Percentiles rank a stretch among this genome's conserved stretches.
phyloP scores from a whole-genome alignment of 805 yeast genomes.

The Candida sithepensis region DNA sequence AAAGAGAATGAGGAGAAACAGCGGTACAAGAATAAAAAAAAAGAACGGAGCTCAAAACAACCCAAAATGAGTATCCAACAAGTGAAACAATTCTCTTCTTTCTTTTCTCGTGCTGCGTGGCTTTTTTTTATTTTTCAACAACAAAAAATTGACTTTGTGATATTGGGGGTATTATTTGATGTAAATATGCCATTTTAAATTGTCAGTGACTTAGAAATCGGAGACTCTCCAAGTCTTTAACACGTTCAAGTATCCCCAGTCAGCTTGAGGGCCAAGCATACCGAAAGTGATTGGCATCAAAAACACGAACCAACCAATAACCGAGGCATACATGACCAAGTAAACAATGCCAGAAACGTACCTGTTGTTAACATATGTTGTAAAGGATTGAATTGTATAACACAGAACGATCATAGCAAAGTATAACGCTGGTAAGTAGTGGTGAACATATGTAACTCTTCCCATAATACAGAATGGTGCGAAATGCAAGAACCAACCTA shows the following conservation, averaged over 20 bases:
- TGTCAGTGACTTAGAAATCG: slow-evolving; percentile 4
- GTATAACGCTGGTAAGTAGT: slow-evolving; percentile 90
- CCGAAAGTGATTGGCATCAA: slow-evolving; percentile 77
- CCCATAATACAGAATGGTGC: slow-evolving; percentile 91
- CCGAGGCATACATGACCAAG: slow-evolving; percentile 41
- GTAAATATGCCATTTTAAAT: background rate
- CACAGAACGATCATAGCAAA: slow-evolving; percentile 82
- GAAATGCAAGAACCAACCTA: slow-evolving; percentile 88
- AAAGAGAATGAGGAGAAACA: background rate
- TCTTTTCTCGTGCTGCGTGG: background rate
- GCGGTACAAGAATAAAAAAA: background rate
- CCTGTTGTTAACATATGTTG: slow-evolving; percentile 19
- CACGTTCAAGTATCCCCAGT: slow-evolving; percentile 51
- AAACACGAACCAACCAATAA: slow-evolving; percentile 56
- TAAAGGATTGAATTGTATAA: slow-evolving; percentile 48
- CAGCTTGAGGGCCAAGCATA: slow-evolving; percentile 54
- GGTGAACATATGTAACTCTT: slow-evolving; percentile 95
- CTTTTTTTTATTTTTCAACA: too few species aligned
- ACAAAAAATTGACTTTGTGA: background rate
- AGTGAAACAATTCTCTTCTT: background rate
- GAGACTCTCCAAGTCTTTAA: slow-evolving; percentile 51
- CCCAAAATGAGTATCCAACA: background rate
- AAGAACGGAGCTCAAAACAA: background rate
- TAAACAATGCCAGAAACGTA: slow-evolving; percentile 35
- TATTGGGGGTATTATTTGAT: background rate